Conservation (phyloP, 371 early-diverging fungal species). For the Rhizopus microsporus region DNA sequence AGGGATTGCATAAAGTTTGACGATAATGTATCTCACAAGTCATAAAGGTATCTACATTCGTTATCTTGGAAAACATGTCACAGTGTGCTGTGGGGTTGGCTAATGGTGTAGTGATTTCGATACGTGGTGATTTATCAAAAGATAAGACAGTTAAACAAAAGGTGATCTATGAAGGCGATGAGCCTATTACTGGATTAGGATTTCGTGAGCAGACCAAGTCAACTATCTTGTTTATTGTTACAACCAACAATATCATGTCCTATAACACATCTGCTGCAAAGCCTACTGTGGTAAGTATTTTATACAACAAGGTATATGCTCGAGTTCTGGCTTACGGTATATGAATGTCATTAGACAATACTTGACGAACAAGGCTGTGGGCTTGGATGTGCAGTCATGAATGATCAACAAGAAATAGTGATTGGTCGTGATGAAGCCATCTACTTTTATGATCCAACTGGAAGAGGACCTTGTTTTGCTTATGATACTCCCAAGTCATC, state of each 20-base stretch:
- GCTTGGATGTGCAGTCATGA: constrained; percentile 76
- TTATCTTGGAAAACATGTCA: constrained; percentile 77
- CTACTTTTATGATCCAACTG: constrained; percentile 88
- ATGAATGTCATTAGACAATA: constrained; percentile 47
- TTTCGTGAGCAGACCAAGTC: constrained; percentile 74
- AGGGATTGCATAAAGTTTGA: constrained; percentile 19
- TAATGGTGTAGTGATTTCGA: constrained; percentile 84
- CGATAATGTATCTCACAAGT: background rate
- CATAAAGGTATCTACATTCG: constrained; percentile 76
- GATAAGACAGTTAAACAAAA: constrained; percentile 79
- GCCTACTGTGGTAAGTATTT: constrained; percentile 47
- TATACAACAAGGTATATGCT: background rate
- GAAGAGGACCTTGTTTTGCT: constrained; percentile 91
- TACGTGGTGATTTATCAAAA: constrained; percentile 80
- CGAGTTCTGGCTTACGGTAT: background rate
- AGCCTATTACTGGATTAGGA: constrained; percentile 84
- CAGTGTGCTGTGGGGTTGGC: constrained; percentile 90
- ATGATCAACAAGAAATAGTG: constrained; percentile 76
- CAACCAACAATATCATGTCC: constrained; percentile 67
- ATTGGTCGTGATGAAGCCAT: constrained; percentile 90
- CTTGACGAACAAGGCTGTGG: constrained; percentile 87
- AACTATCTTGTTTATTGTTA: constrained; percentile 73
- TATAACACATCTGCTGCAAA: constrained; percentile 65
- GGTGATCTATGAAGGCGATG: constrained; percentile 80
- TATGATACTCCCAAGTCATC: constrained; percentile 82